Conservation (phyloP, 2,329 filamentous ascomycete genomes). For the Penicillium sp. region DNA sequence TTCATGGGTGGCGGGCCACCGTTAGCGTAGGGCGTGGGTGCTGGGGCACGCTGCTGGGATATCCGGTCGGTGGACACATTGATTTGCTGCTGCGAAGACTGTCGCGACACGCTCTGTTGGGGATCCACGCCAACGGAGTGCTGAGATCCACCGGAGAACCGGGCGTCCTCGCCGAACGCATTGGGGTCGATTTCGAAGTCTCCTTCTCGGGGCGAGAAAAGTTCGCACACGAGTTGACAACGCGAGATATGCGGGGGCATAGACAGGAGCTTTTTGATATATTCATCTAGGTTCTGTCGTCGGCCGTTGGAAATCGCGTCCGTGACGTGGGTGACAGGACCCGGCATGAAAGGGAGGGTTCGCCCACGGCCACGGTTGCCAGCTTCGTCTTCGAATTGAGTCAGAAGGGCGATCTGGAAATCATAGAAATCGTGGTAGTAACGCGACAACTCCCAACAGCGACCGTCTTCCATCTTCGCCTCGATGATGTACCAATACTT, state of each 20-base stretch:
- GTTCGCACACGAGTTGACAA: conserved; percentile 79
- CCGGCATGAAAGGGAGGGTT: conserved; percentile 93
- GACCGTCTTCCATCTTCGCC: conserved; percentile 81
- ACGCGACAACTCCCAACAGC: conserved; percentile 87
- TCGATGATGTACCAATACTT: conserved; percentile 99
- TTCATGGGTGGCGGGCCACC: conserved; percentile 46
- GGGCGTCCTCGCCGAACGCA: conserved; percentile 65
- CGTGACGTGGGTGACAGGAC: conserved; percentile 96
- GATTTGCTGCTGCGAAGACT: conserved; percentile 64
- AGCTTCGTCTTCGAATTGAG: conserved; percentile 86
- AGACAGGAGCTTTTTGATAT: conserved; percentile 84
- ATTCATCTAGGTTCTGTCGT: conserved; percentile 88
- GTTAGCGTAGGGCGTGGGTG: conserved; percentile 29
- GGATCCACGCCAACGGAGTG: conserved; percentile 64
- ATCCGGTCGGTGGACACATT: conserved; percentile 47
- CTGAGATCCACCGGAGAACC: conserved; percentile 68
- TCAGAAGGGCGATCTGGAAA: conserved; percentile 92
- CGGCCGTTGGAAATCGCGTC: conserved; percentile 93
- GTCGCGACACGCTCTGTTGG: conserved; percentile 59
- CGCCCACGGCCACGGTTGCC: conserved; percentile 80
- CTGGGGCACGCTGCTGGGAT: conserved; percentile 43
- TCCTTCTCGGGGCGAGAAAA: conserved; percentile 85
- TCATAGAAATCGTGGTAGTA: conserved; percentile 99
- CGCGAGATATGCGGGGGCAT: conserved; percentile 82
- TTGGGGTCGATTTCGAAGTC: conserved; percentile 89